phyloP scores from a whole-genome alignment of 768 basidiomycete genomes.

The Clavaria fumosa region DNA sequence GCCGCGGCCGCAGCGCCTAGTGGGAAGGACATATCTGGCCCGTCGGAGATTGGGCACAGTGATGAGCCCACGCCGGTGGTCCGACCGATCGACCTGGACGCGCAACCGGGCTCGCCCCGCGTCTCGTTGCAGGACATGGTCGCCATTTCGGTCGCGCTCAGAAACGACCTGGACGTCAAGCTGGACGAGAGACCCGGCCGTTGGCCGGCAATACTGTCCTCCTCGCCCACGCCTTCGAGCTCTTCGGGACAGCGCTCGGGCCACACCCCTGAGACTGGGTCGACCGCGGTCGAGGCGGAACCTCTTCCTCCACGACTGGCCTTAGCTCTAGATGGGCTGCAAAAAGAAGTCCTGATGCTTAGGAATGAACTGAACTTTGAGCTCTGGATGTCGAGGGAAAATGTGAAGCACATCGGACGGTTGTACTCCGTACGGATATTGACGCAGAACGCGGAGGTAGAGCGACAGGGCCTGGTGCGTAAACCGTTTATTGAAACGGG shows the following conservation, averaged over 20 bases:
- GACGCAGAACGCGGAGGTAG: constrained; percentile 61
- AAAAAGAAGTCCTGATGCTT: constrained; percentile 59
- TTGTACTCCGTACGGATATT: constrained; percentile 61
- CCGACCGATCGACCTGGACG: no score
- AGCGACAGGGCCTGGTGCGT: constrained; percentile 66
- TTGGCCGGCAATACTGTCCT: constrained; percentile 37
- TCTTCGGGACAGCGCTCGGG: constrained; percentile 7
- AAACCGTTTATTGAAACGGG: not conserved
- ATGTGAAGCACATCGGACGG: constrained; percentile 68
- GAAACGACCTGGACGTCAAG: constrained; percentile 52
- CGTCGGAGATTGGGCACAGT: constrained; percentile 20
- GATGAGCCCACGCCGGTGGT: constrained; percentile 24
- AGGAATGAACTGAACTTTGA: constrained; percentile 78
- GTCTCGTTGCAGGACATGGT: constrained; percentile 69
- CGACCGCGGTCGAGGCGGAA: constrained; percentile 8
- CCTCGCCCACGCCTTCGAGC: constrained; percentile 17
- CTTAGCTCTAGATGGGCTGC: constrained; percentile 54
- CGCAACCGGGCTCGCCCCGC: constrained; percentile 7
- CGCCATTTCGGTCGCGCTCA: constrained; percentile 53
- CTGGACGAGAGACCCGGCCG: constrained; percentile 34
- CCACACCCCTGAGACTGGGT: constrained; percentile 8
- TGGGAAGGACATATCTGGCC: constrained; percentile 13
- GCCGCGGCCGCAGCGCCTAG: constrained; percentile 1
- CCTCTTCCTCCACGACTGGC: constrained; percentile 32
- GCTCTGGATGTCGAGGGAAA: constrained; percentile 69